Evolutionary conservation across 2,329 filamentous ascomycete species (phyloP), one percentile per base, ranked within the genome.

Genomic region (Thermoascus crustaceus): DNA sequence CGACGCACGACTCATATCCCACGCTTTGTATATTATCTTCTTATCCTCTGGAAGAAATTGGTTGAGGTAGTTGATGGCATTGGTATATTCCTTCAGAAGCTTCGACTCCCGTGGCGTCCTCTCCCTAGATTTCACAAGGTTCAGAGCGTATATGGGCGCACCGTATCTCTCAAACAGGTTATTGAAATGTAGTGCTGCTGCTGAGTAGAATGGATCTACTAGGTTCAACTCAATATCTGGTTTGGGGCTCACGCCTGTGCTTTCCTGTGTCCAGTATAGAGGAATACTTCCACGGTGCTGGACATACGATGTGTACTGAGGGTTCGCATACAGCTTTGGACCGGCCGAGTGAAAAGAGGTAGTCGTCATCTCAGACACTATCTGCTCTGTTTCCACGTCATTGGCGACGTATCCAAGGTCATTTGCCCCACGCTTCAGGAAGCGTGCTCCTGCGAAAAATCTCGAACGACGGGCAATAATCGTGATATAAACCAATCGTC

Each of bases 341-440:
- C 87, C 89, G 4, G 91, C 86, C 3, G 85, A 82, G 63, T 98
- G 91, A 49, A 98, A 95, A 0, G 91, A 95, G 1, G 91, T 98
- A 0, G 87, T 95, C 33, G 89, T 69, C 49, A 87, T 85, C 55
- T 98, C 91, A 0, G 88, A 91, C 4, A 98, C 88, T 41, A 98
- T 95, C 58, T 98, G 91, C 61, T 98, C 91, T 1, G 91, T 96
- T 63, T 98, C 93, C 16, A 98, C 91, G 60, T 98, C 93, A 54
- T 98, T 98, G 34, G 91, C 93, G 36, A 98, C 91, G 56, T 94
- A 94, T 9, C 91, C 89, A 38, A 88, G 59, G 57, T 98, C 91
- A 52, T 98, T 98, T 31, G 87, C 84, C 20, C 91, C 91, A 39
- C 91, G 80, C 61, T 98, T 98, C 35, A 98, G 64, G 48, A 95